Base-by-base conservation (phyloP, 2,329 filamentous ascomycete species). In the Chrysosporium queenslandicum region DNA sequence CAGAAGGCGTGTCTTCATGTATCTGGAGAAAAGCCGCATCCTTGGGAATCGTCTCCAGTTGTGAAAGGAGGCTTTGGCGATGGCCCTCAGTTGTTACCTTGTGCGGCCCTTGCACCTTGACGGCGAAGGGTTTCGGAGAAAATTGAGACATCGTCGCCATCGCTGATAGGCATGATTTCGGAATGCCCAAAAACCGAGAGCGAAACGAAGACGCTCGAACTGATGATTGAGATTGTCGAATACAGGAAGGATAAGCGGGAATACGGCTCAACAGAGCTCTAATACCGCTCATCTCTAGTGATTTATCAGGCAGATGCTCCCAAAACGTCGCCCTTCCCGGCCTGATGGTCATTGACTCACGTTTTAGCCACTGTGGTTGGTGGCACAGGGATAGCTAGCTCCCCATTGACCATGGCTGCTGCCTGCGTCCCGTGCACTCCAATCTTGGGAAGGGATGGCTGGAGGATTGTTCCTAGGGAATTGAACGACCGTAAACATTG, bases 1-100 rank as follows among this genome's bases (percentile, higher is more conserved):
- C 47, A 1, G 60, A 63, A 0, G 62, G 63, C 1, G 59, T 57
- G 27, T 60, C 53, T 8, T 59, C 50, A 6, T 57, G 49, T 5
- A 64, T 59, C 3, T 25, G 14, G 2, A 65, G 57, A 7, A 37
- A 27, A 3, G 45, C 34, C 3, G 45, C 50, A 29, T 59, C 53
- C 20, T 37, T 52, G 0, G 61, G 59, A 12, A 62, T 59, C 0
- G 32, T 36, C 21, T 56, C 36, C 7, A 64, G 54, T 42, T 63
- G 52, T 1, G 32, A 37, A 18, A 52, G 34, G 11, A 56, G 42
- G 7, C 14, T 30, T 36, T 46, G 27, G 21, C 20, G 3, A 18
- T 51, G 34, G 16, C 30, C 36, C 14, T 41, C 39, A 6, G 50
- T 14, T 21, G 36, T 30, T 41, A n/a, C 46, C n/a, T 54, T 9